Conservation (phyloP, 2,329 filamentous ascomycete genomes). For the Bisporella sp. region DNA sequence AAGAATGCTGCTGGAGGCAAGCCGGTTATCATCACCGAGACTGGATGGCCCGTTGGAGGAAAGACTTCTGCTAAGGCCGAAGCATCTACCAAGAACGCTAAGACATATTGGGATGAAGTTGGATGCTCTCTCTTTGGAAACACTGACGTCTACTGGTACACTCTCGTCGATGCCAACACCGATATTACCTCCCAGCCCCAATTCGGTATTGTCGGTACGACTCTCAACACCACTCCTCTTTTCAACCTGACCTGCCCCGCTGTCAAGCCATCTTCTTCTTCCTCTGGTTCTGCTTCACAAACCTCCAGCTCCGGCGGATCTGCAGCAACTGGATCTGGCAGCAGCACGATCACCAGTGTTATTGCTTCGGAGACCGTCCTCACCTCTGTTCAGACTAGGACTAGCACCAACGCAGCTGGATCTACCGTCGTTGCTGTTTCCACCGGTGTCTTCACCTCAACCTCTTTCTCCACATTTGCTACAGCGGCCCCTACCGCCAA, state of each 20-base stretch:
- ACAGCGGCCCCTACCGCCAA: too few species aligned
- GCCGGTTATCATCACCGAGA: slow-evolving; percentile 57
- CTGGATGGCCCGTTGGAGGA: slow-evolving; percentile 56
- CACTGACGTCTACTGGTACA: slow-evolving; percentile 55
- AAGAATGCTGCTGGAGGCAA: slow-evolving; percentile 41
- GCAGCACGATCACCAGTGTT: slow-evolving; percentile 1
- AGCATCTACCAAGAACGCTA: slow-evolving; percentile 49
- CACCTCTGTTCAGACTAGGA: too few species aligned
- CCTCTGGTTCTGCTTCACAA: slow-evolving; percentile 10
- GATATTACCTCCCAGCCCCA: slow-evolving; percentile 39
- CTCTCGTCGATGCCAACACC: slow-evolving; percentile 33
- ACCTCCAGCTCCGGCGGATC: neutral
- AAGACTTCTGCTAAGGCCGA: slow-evolving; percentile 46
- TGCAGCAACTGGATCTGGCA: slow-evolving; percentile 3
- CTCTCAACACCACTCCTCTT: slow-evolving; percentile 14
- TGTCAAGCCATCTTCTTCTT: slow-evolving; percentile 14
- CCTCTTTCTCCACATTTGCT: too few species aligned
- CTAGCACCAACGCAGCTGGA: too few species aligned
- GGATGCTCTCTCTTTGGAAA: slow-evolving; percentile 51
- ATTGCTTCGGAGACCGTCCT: neutral
- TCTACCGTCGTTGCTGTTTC: too few species aligned
- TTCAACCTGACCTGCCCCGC: slow-evolving; percentile 29
- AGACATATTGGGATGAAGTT: slow-evolving; percentile 56
- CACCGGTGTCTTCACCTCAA: too few species aligned
- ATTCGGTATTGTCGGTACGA: slow-evolving; percentile 32